Evolutionary conservation across 495 filamentous ascomycete genomes (phyloP), one percentile per base, ranked within the genome.

Genomic region (Eremomyces bilateralis): DNA sequence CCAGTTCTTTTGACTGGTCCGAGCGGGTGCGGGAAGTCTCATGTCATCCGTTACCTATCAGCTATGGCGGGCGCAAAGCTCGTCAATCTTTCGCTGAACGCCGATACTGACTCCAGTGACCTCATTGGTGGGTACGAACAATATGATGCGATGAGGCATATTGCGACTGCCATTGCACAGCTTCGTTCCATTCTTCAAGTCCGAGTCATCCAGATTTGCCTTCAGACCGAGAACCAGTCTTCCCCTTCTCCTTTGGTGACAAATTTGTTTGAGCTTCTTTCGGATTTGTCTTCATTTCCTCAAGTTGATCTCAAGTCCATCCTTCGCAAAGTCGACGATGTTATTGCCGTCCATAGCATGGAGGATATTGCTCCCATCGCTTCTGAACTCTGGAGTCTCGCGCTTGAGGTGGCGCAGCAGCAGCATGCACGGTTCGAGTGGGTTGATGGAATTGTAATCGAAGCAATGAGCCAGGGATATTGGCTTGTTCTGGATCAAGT

Each of bases 401-500:
- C 63, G 17, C 41, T 57, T 25, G 48, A 54, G 6, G 10, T 35
- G 20, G 13, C 10, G 27, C 51, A 53, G 3, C 53, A 73, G 15
- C 67, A 79, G 39, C 64, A 60, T 38, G 80, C 83, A 37, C 75
- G 73, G 2, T 99, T 99, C 51, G 80, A 92, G 49, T 99, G 90
- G 90, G 69, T 88, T 2, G 90, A 95, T 49, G 85, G 90, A 29
- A 64, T 84, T 36, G 70, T 99, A 20, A 74, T 94, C 15, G 68
- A 80, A 40, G 85, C 90, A 32, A 60, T 95, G 5, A 69, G 85
- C 46, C 62, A 74, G 44, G 90, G 90, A 19, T 60, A 79, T 29
- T 99, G 90, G 90, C 60, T 99, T 31, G 71, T 95, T 18, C 70
- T 99, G 13, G 85, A 95, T 50, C 93, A 95, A 57, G 85, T 90